Percentiles rank a stretch among this genome's conserved stretches.
Conservation (phyloP, 2,329 filamentous ascomycete species). For the Talaromyces sp. region DNA sequence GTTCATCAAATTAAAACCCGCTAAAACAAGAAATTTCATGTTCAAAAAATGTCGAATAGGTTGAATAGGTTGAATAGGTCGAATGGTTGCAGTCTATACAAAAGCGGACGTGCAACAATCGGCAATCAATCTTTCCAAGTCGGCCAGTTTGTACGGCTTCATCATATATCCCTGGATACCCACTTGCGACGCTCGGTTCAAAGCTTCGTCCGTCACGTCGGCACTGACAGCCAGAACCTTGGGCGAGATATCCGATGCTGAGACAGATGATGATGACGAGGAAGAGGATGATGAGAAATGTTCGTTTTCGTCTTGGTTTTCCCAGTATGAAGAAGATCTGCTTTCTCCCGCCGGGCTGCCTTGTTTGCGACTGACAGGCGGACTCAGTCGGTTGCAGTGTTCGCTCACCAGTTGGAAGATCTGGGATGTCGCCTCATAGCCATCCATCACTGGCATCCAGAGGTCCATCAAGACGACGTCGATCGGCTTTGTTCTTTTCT, state of each 20-base stretch:
- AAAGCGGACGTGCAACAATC: conserved; percentile 34
- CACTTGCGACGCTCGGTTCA: conserved; percentile 55
- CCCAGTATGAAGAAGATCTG: neutral
- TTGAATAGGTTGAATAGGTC: neutral
- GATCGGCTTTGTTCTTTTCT: conserved; percentile 38
- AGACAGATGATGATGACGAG: conserved; percentile 7
- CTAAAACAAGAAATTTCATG: neutral
- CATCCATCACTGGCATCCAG: conserved; percentile 72
- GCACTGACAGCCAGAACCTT: conserved; percentile 60
- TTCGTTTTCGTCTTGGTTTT: conserved; percentile 6
- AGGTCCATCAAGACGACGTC: conserved; percentile 69
- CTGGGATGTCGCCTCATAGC: conserved; percentile 61
- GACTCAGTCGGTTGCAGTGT: conserved; percentile 21
- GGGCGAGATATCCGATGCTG: conserved; percentile 35
- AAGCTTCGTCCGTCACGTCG: conserved; percentile 60
- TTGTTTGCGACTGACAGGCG: conserved; percentile 10
- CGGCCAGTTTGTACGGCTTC: conserved; percentile 61
- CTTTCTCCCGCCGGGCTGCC: conserved; percentile 1
- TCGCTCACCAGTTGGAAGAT: conserved; percentile 54
- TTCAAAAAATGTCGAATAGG: neutral
- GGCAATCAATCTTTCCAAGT: conserved; percentile 57
- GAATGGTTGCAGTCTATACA: neutral
- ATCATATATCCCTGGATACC: conserved; percentile 66
- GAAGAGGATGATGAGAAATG: neutral
- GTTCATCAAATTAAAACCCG: neutral